Conservation (phyloP, 2,329 filamentous ascomycete genomes). For the Hypoxylon sp. region DNA sequence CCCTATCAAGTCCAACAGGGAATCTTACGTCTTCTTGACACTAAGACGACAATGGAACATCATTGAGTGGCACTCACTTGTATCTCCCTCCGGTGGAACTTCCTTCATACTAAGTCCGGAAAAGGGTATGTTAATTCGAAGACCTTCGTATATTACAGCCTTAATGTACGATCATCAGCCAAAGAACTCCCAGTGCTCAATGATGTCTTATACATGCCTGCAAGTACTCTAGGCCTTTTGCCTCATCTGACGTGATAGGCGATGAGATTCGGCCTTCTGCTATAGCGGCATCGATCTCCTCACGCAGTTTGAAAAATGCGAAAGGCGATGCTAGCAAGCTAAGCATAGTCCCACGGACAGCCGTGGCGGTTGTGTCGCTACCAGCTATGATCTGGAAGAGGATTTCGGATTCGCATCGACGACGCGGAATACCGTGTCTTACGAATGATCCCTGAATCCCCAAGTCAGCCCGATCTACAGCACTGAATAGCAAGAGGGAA, state of each 20-base stretch:
- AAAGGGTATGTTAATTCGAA: constrained; percentile 56
- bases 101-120: constrained; percentile 51
- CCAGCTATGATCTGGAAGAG: constrained; percentile 59
- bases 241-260: constrained; percentile 49
- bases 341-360: constrained; percentile 63
- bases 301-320: constrained; percentile 60
- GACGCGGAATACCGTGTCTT: constrained; percentile 38
- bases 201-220: constrained; percentile 49
- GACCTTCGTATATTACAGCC: constrained; percentile 58
- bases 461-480: constrained; percentile 2
- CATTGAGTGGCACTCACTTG: constrained; percentile 31
- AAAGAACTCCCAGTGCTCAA: not conserved
- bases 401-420: constrained; percentile 43
- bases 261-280: constrained; percentile 49
- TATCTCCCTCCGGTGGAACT: constrained; percentile 53
- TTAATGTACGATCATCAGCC: constrained; percentile 9
- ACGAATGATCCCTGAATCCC: constrained; percentile 43
- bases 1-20: not conserved
- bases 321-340: constrained; percentile 62
- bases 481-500: not conserved
- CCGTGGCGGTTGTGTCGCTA: constrained; percentile 66
- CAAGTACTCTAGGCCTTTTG: constrained; percentile 54
- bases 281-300: constrained; percentile 61
- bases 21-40: not conserved
- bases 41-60: not conserved